phyloP scores from a whole-genome alignment of 2,329 filamentous ascomycete species.

The Aspergillus sp. region DNA sequence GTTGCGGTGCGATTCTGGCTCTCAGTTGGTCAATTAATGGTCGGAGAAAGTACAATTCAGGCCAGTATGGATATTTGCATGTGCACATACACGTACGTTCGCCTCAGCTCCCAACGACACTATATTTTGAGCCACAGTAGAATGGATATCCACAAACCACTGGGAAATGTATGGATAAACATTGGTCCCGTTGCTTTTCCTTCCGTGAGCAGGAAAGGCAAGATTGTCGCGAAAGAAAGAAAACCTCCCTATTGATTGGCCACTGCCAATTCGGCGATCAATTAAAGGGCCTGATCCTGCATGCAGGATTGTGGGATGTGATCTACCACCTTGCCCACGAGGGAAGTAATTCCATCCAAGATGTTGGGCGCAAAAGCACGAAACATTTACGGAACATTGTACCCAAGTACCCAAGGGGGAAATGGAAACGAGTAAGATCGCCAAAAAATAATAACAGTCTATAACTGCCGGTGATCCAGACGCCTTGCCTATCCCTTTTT shows the following conservation, averaged over 20 bases:
- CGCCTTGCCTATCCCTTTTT: constrained; percentile 1
- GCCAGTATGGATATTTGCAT: not conserved
- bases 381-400: not conserved
- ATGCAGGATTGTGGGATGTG: not conserved
- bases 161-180: not conserved
- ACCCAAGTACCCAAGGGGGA: not conserved
- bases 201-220: not conserved
- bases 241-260: not conserved
- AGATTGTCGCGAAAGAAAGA: not conserved
- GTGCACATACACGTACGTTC: not conserved
- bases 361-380: not conserved
- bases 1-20: not conserved
- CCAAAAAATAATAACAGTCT: not conserved
- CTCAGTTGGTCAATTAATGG: not conserved
- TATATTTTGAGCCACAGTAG: not conserved
- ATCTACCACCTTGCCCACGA: not conserved
- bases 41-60: not conserved
- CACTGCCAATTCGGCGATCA: not conserved
- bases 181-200: not conserved
- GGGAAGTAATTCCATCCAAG: not conserved
- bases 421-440: not conserved
- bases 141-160: not conserved
- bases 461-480: not conserved
- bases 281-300: not conserved
- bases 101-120: not conserved